Evolutionary conservation across 805 yeast genomes (phyloP).

Genomic region (Ogataea haglerorum): DNA sequence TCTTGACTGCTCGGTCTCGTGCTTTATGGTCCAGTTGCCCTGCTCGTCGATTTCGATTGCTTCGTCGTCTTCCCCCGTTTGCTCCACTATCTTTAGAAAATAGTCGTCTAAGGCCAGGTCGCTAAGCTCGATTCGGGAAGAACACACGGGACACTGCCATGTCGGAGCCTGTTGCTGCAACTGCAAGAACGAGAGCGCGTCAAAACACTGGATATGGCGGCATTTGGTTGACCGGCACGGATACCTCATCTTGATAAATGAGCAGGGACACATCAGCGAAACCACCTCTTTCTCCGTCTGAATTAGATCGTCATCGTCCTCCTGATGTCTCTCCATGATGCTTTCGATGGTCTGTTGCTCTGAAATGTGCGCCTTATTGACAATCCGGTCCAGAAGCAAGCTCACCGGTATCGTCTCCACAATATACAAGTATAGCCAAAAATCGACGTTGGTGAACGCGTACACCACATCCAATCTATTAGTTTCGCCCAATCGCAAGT

Average conservation of each 20-base stretch:
- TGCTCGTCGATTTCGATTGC: constrained; percentile 63
- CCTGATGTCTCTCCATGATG: constrained; percentile 27
- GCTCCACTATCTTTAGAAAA: constrained; percentile 55
- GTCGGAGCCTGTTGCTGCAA: constrained; percentile 77
- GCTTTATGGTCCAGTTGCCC: constrained; percentile 63
- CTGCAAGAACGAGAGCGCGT: constrained; percentile 67
- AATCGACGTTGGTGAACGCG: constrained; percentile 52
- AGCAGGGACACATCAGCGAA: constrained; percentile 75
- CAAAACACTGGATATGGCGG: constrained; percentile 85
- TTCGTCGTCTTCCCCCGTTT: constrained; percentile 55
- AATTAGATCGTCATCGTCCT: constrained; percentile 66
- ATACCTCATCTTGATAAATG: constrained; percentile 61
- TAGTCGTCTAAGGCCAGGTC: constrained; percentile 75
- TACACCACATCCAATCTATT: constrained; percentile 54
- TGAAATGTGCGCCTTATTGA: constrained; percentile 49
- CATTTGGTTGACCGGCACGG: constrained; percentile 75
- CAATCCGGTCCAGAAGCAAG: constrained; percentile 39
- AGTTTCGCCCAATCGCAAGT: constrained; percentile 24
- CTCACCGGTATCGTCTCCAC: constrained; percentile 48
- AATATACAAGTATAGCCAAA: constrained; percentile 52
- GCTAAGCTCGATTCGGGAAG: constrained; percentile 44
- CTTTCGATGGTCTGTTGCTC: constrained; percentile 41
- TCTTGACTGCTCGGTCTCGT: constrained; percentile 17
- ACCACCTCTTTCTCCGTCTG: constrained; percentile 60
- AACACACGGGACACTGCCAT: constrained; percentile 89